Evolutionary conservation across 306 rosid genomes (phyloP).

Genomic region (Quercus variabilis): DNA sequence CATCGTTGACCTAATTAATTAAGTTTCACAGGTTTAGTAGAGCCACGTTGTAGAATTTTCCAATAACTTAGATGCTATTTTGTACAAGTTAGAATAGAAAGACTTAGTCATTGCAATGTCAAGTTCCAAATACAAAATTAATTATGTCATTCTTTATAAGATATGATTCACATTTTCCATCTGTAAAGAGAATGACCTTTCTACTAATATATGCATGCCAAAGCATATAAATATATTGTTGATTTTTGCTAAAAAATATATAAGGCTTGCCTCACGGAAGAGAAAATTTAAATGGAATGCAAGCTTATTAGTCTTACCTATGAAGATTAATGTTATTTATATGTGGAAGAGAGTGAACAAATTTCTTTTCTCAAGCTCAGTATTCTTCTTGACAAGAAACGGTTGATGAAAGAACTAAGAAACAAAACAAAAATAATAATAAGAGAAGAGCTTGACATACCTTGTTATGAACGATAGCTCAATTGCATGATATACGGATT

Average conservation of each 20-base stretch:
- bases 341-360: too few relatives aligned
- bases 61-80: neutral
- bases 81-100: neutral
- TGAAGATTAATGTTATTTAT: too few relatives aligned
- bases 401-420: conserved; percentile 3
- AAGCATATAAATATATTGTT: neutral
- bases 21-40: neutral
- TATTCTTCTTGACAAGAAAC: neutral
- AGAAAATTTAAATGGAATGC: too few relatives aligned
- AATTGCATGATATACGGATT: neutral
- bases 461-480: conserved; percentile 6
- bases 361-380: neutral
- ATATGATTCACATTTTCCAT: neutral
- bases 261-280: neutral
- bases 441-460: conserved; percentile 10
- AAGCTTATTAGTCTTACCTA: too few relatives aligned
- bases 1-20: conserved; percentile 23
- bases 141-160: neutral
- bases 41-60: conserved; percentile 16
- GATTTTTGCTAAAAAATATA: neutral
- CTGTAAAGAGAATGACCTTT: neutral
- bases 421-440: neutral
- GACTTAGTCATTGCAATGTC: neutral
- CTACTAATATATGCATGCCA: neutral
- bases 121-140: neutral